Base-by-base conservation (phyloP, 2,329 filamentous ascomycete genomes). In the Leptographium radiaticola region DNA sequence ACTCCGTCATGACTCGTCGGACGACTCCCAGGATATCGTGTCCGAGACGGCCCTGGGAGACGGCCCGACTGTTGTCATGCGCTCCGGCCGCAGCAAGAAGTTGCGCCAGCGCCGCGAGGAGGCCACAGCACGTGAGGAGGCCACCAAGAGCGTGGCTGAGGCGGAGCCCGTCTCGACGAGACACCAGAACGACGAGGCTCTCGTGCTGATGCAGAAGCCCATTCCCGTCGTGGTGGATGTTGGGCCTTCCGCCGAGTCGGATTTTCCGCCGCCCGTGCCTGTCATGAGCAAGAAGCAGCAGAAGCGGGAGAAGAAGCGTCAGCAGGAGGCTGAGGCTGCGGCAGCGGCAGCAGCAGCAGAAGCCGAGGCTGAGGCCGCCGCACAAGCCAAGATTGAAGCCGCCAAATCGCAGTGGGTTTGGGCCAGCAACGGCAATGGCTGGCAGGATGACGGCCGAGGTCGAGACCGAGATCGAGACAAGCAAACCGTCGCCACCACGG, bases 1-100 rank as follows among this genome's bases (percentile, higher is more conserved):
- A 18, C n/a, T 10, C 16, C 31, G 3, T 0, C 18, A n/a, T 15
- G 36, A 42, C 40, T 44, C 49, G 6, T 77, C 80, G 5, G 75
- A 79, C 58, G 75, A 77, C 51, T 55, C 42, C 18, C 47, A 49
- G 47, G 52, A 51, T 3, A 55, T 58, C 31, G 55, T 59, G 25
- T 56, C 55, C n/a, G 59, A 60, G 57, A 60, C 59, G 15, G 57
- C 57, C 2, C 56, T 60, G 16, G 59, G 59, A 12, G 57, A 58
- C 4, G 56, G 51, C 2, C 50, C 50, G 13, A 16, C 48, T 1
- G 48, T 55, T 16, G 30, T 43, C n/a, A 42, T 53, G 31, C 56
- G 52, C n/a, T 20, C 51, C 16, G 39, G 31, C 18, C 56, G 54
- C 43, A 53, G 49, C 40, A 56, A 54, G 25, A 56, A 56, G 40